phyloP scores from a whole-genome alignment of 176 grass and related monocot species.

The Oryza officinalis region DNA sequence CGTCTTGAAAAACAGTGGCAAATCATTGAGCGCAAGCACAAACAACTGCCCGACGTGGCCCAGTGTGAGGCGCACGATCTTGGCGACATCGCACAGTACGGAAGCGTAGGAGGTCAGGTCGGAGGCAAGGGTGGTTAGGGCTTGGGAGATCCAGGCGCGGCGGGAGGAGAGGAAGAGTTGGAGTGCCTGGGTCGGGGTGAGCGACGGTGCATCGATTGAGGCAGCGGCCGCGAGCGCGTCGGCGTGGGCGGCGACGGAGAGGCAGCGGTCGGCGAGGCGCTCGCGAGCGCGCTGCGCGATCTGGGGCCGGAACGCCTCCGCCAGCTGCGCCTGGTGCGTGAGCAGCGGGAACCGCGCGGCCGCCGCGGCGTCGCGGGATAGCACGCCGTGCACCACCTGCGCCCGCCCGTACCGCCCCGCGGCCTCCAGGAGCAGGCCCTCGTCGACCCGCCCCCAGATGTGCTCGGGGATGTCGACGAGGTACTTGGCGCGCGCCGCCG shows the following conservation, averaged over 20 bases:
- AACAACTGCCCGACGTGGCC: constrained; percentile 88
- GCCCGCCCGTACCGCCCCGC: constrained; percentile 81
- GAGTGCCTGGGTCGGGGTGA: constrained; percentile 68
- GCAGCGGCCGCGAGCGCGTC: constrained; percentile 76
- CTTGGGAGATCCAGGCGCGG: constrained; percentile 83
- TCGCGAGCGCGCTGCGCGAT: constrained; percentile 84
- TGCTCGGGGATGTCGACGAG: constrained; percentile 97
- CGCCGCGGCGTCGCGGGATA: constrained; percentile 50
- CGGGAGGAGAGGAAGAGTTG: constrained; percentile 73
- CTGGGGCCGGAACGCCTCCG: constrained; percentile 79
- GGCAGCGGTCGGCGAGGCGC: constrained; percentile 67
- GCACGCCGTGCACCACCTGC: constrained; percentile 66
- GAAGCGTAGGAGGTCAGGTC: constrained; percentile 64
- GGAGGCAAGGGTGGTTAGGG: constrained; percentile 42
- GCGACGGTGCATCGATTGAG: constrained; percentile 60
- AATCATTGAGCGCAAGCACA: constrained; percentile 68
- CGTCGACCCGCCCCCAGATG: constrained; percentile 96
- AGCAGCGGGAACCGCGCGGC: constrained; percentile 77
- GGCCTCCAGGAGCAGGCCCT: constrained; percentile 86
- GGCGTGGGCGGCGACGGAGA: constrained; percentile 66
- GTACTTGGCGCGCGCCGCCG: constrained; percentile 85
- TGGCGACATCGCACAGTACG: constrained; percentile 71
- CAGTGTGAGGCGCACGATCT: constrained; percentile 67
- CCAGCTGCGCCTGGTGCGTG: constrained; percentile 88
- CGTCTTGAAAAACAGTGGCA: constrained; percentile 86